Base-by-base conservation (phyloP, 768 basidiomycete genomes). In the Cyclocybe cylindracea region DNA sequence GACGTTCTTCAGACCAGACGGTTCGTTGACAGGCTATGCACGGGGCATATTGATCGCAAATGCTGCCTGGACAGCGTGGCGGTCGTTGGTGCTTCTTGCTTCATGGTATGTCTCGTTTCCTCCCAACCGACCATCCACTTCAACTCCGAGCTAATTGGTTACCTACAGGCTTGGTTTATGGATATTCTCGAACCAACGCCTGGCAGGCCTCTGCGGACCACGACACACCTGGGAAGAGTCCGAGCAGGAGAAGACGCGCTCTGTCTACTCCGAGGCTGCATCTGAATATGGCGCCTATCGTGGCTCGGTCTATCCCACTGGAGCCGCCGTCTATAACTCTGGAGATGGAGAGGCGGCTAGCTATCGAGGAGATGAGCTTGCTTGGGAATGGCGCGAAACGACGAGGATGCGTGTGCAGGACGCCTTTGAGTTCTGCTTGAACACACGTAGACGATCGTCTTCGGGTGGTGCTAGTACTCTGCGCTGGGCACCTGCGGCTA, bases 201-300 rank as follows among this genome's bases (percentile, higher is more conserved):
- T 87, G 42, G 91, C 83, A 44, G 90, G 91, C n/a, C 65, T 93
- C 11, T 91, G 89, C 66, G 91, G 91, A 39, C 91, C 91, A 8
- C 83, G 89, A 10, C 83, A 85, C 60, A 78, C 86, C 56, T 91
- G 89, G 91, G 91, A 93, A 63, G 91, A 93, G 70, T 82, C 87
- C 44, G 83, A 84, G 24, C 76, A 73, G 11, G 86, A 87, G 62
- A 87, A 86, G 72, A 73, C 73, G 2, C 64, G 74, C 38, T 66
- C 82, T 4, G 60, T 75, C 18, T 79, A 81, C 59, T 77, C 71
- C 53, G 83, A 84, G 45, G 71, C 78, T 33, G 70, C 71, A 2
- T 75, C 75, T 16, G 72, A 76, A 33, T 57, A 66, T n/a, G 57
- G 58, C 13, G 65, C 63, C 8, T 55, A 60, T 24, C 52, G 59